A percentile compares a stretch with the other conserved stretches of the same genome.
These are phyloP conservation scores for Phytophthora citricola DNA, from an alignment of 352 stramenopile genomes.

Conservation along the genomic window DNA sequence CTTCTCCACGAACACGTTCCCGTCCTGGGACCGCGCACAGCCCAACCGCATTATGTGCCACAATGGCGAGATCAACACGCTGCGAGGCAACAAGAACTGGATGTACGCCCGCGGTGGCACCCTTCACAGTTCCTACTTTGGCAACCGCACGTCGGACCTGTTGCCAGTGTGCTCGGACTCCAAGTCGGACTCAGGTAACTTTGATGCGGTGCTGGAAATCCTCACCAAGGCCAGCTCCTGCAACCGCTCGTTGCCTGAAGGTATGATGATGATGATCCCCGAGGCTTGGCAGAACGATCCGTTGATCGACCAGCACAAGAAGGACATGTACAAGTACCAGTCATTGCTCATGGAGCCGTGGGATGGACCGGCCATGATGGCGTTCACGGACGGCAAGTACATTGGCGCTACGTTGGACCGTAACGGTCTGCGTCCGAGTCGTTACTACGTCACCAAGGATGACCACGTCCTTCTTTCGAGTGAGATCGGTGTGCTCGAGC, in stretches of 20 bases:
- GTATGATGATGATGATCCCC: slow-evolving; percentile 99
- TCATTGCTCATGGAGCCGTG: slow-evolving; percentile 98
- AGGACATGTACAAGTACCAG: slow-evolving; percentile 98
- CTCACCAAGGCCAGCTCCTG: slow-evolving; percentile 92
- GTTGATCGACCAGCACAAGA: slow-evolving; percentile 92
- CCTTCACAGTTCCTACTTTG: slow-evolving; percentile 93
- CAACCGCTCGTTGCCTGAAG: slow-evolving; percentile 93
- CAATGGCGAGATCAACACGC: slow-evolving; percentile 99
- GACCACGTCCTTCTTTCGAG: slow-evolving; percentile 95
- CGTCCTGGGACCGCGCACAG: slow-evolving; percentile 95
- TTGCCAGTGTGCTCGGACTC: slow-evolving; percentile 94
- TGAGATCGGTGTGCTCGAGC: slow-evolving; percentile 95
- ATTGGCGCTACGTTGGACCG: slow-evolving; percentile 96
- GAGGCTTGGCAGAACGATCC: slow-evolving; percentile 97
- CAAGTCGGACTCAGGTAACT: slow-evolving; percentile 97
- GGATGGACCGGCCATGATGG: slow-evolving; percentile 98
- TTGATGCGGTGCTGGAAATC: slow-evolving; percentile 96
- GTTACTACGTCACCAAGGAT: slow-evolving; percentile 98
- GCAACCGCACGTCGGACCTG: slow-evolving; percentile 91
- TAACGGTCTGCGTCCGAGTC: slow-evolving; percentile 95
- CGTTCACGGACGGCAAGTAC: slow-evolving; percentile 96
- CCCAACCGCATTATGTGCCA: slow-evolving; percentile 98
- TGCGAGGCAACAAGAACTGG: slow-evolving; percentile 98
- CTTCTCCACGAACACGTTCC: slow-evolving; percentile 98
- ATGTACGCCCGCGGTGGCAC: slow-evolving; percentile 94